Base-by-base conservation (phyloP, 1,139 yeast genomes). In the Eremothecium cymbalariae region DNA sequence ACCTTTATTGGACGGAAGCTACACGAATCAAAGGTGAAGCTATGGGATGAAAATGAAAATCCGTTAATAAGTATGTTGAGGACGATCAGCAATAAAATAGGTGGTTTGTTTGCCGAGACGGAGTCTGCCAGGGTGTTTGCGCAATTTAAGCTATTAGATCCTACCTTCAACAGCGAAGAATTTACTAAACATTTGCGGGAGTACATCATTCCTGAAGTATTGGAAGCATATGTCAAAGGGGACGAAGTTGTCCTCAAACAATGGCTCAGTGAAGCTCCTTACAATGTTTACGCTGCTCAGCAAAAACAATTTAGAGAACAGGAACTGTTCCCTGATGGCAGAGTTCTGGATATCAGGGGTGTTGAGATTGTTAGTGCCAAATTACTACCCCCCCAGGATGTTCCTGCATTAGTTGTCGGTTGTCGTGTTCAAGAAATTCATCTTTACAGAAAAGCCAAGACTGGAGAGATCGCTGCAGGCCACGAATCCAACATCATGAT, bases 191-290 rank as follows among this genome's bases (percentile, higher is more conserved):
- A 93, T 40, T 70, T 90, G 50, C 82, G 97, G 54, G 90, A 85
- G 55, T 93, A 80, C 61, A 85, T 93, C 46, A 77, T 93, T 32
- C 98, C 99, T 7, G 99, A 93, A 61, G 74, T 93, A 28, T 68
- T 93, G 53, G 99, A 93, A 57, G 96, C 98, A 3, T 88, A 86
- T 63, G 85, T 85, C 45, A 82, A 82, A 53, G 95, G 95, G 46
- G 97, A 93, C 50, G 88, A 77, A 45, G 71, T 70, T 35, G 79
- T 79, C 17, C 70, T 93, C 56, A 83, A 88, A 59, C 66, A 68
- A 49, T 93, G 99, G 99, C 73, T 93, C 42, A 81, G 94, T 36
- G 98, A 93, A 63, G 97, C 97, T 20, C 97, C 98, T 24, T 86
- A 67, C 65, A 88, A 90, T 57, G 94, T 93, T 37, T 86, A 95